These are phyloP conservation scores for Plasmodium coatneyi DNA, from an alignment of 169 alveolate species.

Conservation along the genomic window DNA sequence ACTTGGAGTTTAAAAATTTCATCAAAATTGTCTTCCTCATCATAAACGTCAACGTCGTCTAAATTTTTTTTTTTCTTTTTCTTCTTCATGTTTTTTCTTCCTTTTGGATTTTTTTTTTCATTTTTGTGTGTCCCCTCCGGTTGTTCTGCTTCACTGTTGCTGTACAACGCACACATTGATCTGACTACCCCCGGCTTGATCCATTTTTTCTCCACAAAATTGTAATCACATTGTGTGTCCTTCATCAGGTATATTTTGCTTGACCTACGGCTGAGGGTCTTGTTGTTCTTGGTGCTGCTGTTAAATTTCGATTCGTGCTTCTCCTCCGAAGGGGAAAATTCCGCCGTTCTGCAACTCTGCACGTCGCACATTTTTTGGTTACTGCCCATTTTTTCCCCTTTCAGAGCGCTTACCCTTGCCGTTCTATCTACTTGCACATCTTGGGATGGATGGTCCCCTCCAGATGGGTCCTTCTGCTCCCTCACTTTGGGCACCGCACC, in stretches of 20 bases:
- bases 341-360: not conserved
- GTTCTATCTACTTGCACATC: not conserved
- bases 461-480: not conserved
- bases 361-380: not conserved
- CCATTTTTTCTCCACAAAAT: not conserved
- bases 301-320: not conserved
- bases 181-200: not conserved
- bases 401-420: not conserved
- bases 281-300: not conserved
- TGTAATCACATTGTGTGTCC: not conserved
- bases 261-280: not conserved
- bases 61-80: constrained; percentile 18
- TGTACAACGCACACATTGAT: not conserved
- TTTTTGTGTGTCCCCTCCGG: not conserved
- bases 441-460: too few species aligned
- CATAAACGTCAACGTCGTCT: constrained; percentile 13
- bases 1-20: constrained; percentile 15
- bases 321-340: not conserved
- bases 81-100: not conserved
- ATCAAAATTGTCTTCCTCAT: constrained; percentile 36
- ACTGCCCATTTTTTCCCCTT: not conserved
- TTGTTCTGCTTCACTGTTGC: not conserved
- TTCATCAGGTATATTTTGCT: constrained; percentile 43
- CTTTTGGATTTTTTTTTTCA: not conserved
- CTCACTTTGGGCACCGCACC: not conserved